Conservation (phyloP, 495 filamentous ascomycete genomes). For the Xylaria telfairii region DNA sequence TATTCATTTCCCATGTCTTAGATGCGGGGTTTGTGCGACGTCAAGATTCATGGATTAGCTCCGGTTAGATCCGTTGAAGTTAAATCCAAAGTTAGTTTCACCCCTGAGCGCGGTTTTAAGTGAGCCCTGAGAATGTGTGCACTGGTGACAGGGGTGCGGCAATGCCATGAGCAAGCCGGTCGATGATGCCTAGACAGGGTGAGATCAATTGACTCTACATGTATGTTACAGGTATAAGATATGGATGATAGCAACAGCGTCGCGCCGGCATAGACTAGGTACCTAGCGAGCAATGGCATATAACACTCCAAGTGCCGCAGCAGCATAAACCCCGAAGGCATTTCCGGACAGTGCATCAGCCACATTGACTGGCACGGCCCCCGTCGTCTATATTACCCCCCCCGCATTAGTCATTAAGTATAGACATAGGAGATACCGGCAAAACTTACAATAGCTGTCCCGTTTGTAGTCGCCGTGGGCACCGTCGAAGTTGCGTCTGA, state of each 20-base stretch:
- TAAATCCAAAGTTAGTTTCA: background rate
- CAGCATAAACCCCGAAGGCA: background rate
- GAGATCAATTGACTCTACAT: too few species aligned
- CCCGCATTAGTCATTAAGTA: background rate
- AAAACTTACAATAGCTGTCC: constrained; percentile 1
- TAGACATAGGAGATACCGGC: background rate
- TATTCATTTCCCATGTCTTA: background rate
- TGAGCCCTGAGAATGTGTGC: too few species aligned
- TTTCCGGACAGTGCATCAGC: background rate
- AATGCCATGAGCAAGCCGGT: background rate
- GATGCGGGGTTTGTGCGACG: constrained; percentile 9
- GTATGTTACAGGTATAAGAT: too few species aligned
- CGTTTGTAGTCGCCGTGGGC: background rate
- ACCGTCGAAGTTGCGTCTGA: background rate
- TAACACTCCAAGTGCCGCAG: background rate
- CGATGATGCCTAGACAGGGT: background rate
- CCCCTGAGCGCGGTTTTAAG: background rate
- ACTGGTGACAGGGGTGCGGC: background rate
- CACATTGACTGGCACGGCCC: background rate
- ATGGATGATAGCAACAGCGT: background rate
- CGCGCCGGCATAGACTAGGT: background rate
- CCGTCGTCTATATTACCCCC: background rate
- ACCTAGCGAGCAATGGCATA: background rate
- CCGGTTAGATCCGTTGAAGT: background rate
- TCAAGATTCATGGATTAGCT: background rate